A percentile compares a stretch with the other conserved stretches of the same genome.
Conservation (phyloP, 139 green algal species). For the Chlamydomonas incerta region DNA sequence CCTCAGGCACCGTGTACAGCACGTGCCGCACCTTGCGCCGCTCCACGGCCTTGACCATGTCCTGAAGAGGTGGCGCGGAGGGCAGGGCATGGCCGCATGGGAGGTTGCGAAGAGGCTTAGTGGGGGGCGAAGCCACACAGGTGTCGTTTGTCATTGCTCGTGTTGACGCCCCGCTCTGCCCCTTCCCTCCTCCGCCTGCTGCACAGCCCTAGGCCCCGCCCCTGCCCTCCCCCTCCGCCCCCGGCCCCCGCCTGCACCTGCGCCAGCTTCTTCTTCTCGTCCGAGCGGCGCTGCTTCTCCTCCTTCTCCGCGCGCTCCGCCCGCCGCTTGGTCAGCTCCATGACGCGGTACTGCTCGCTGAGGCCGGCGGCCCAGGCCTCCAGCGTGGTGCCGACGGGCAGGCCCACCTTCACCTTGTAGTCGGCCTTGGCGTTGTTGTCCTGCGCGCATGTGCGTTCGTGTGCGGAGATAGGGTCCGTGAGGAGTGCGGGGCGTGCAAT, state of each 20-base stretch:
- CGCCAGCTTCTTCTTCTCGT: slow-evolving; percentile 49
- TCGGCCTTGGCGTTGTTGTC: slow-evolving; percentile 36
- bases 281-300: slow-evolving; percentile 9
- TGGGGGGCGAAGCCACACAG: too few species aligned
- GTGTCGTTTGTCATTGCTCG: too few species aligned
- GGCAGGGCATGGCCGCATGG: not conserved
- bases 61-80: slow-evolving; percentile 37
- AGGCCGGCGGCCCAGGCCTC: slow-evolving; percentile 56
- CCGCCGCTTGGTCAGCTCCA: slow-evolving; percentile 42
- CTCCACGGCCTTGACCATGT: slow-evolving; percentile 47
- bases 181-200: not conserved
- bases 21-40: slow-evolving; percentile 84
- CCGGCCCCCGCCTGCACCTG: slow-evolving; percentile 37
- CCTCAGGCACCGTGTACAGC: slow-evolving; percentile 85
- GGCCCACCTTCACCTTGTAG: slow-evolving; percentile 38
- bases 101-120: too few species aligned
- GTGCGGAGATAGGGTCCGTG: not conserved
- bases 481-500: too few species aligned
- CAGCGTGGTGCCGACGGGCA: slow-evolving; percentile 13
- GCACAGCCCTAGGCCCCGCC: too few species aligned
- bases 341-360: slow-evolving; percentile 64
- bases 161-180: not conserved
- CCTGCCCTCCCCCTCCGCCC: slow-evolving; percentile 6
- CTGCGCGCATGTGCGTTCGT: not conserved
- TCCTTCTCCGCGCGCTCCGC: slow-evolving; percentile 35